Evolutionary conservation across 2,329 filamentous ascomycete species (phyloP).

Genomic region (Pseudonectria foliicola): DNA sequence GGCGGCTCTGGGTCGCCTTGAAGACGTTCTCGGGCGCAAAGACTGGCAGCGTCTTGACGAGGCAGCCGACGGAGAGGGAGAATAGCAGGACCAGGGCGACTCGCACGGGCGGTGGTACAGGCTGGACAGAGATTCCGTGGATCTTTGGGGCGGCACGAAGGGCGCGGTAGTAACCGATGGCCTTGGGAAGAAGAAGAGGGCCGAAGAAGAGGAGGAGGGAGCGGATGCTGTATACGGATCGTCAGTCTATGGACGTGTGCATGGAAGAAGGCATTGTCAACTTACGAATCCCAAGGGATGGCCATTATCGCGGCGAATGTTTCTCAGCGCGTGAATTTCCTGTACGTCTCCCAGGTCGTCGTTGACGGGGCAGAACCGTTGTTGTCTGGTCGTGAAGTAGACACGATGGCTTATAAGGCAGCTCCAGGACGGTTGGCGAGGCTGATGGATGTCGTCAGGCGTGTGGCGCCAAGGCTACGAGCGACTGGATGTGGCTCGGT

Average conservation of each 20-base stretch:
- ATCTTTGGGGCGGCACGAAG: constrained; percentile 35
- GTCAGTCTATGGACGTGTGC: too few relatives aligned
- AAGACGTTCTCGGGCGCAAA: constrained; percentile 80
- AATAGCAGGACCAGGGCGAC: constrained; percentile 56
- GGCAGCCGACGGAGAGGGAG: constrained; percentile 35
- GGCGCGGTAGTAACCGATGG: constrained; percentile 57
- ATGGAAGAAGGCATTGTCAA: neutral
- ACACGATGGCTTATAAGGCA: too few relatives aligned
- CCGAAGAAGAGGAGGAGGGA: constrained; percentile 57
- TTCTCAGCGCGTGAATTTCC: too few relatives aligned
- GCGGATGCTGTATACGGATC: constrained; percentile 36
- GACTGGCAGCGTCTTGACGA: constrained; percentile 56
- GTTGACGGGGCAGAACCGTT: neutral
- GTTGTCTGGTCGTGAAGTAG: neutral
- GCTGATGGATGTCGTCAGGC: too few relatives aligned
- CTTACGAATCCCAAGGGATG: constrained; percentile 24
- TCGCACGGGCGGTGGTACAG: constrained; percentile 46
- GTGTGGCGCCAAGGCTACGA: too few relatives aligned
- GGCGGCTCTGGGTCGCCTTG: constrained; percentile 64
- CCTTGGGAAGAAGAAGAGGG: constrained; percentile 62
- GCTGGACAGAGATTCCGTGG: constrained; percentile 43
- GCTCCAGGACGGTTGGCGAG: too few relatives aligned
- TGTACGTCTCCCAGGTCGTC: too few relatives aligned
- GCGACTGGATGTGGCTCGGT: too few relatives aligned
- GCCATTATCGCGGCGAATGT: constrained; percentile 14